phyloP scores from a whole-genome alignment of 2,329 filamentous ascomycete genomes.

The Trichophyton rubrum region DNA sequence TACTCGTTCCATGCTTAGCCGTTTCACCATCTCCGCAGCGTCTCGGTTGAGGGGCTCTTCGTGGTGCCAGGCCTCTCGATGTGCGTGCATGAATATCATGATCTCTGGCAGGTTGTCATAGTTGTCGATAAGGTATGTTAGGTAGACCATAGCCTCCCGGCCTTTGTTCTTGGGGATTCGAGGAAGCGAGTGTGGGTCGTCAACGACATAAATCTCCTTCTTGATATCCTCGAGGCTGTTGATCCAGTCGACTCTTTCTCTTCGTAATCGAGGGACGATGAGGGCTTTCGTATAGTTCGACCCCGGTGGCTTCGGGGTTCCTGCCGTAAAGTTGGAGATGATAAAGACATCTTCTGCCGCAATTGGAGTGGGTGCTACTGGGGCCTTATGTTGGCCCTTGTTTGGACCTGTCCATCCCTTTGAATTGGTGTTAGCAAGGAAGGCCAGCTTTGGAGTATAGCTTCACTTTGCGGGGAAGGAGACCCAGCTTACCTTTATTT shows the following conservation, averaged over 20 bases:
- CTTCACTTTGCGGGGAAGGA: background rate
- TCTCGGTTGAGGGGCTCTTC: constrained; percentile 41
- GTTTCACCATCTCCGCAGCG: constrained; percentile 38
- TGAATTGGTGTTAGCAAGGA: background rate
- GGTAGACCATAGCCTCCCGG: constrained; percentile 50
- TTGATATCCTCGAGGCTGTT: constrained; percentile 38
- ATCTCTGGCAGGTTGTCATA: constrained; percentile 49
- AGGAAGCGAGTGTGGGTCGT: constrained; percentile 38
- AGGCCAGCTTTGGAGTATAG: background rate
- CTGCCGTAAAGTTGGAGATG: constrained; percentile 15
- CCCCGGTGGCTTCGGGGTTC: constrained; percentile 32
- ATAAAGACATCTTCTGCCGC: background rate
- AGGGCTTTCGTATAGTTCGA: constrained; percentile 41
- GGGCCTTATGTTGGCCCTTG: background rate
- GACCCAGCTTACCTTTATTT: background rate
- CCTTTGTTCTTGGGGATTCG: constrained; percentile 49
- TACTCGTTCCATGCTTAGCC: constrained; percentile 41
- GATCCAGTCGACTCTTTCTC: constrained; percentile 46
- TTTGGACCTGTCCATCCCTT: background rate
- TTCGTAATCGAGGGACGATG: constrained; percentile 41
- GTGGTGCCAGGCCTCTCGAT: constrained; percentile 48
- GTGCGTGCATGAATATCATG: constrained; percentile 48
- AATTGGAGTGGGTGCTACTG: background rate
- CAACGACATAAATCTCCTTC: constrained; percentile 40
- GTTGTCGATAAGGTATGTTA: constrained; percentile 51